A percentile compares a stretch with the other conserved stretches of the same genome.
These are phyloP conservation scores for Pyrus betulifolia DNA, from an alignment of 306 rosid genomes.

Conservation along the genomic window DNA sequence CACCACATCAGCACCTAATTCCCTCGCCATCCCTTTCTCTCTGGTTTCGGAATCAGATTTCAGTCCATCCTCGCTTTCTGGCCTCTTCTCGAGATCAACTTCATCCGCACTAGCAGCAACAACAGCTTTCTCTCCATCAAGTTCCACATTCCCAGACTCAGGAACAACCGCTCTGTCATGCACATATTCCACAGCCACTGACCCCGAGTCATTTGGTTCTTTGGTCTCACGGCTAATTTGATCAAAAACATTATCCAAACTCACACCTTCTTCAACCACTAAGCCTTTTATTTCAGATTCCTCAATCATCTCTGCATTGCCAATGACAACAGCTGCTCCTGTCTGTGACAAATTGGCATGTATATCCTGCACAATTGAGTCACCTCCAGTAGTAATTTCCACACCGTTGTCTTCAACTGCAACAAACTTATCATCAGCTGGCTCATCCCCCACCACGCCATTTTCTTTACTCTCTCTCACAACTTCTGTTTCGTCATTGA, in stretches of 20 bases:
- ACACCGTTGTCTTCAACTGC: constrained; percentile 21
- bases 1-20: constrained; percentile 1
- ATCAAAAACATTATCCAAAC: constrained; percentile 44
- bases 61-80: constrained; percentile 13
- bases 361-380: constrained; percentile 29
- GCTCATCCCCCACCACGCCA: constrained; percentile 2
- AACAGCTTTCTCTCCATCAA: constrained; percentile 8
- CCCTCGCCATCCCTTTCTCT: neutral
- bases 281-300: constrained; percentile 32
- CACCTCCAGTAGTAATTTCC: constrained; percentile 18
- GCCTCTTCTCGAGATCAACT: constrained; percentile 6
- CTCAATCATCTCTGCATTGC: constrained; percentile 29
- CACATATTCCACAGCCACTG: constrained; percentile 12
- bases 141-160: constrained; percentile 21
- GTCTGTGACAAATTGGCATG: constrained; percentile 19
- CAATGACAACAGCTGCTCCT: constrained; percentile 41
- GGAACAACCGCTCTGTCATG: constrained; percentile 18
- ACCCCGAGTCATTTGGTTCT: constrained; percentile 9
- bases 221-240: constrained; percentile 23
- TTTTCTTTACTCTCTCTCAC: constrained; percentile 7
- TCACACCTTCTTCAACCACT: constrained; percentile 24
- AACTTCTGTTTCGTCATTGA: neutral
- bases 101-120: constrained; percentile 7
- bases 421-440: constrained; percentile 8
- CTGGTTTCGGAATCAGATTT: constrained; percentile 11